Evolutionary conservation across 1,284 basidiomycete species (phyloP), one percentile per base, ranked within the genome.

Genomic region (Somion occarium): DNA sequence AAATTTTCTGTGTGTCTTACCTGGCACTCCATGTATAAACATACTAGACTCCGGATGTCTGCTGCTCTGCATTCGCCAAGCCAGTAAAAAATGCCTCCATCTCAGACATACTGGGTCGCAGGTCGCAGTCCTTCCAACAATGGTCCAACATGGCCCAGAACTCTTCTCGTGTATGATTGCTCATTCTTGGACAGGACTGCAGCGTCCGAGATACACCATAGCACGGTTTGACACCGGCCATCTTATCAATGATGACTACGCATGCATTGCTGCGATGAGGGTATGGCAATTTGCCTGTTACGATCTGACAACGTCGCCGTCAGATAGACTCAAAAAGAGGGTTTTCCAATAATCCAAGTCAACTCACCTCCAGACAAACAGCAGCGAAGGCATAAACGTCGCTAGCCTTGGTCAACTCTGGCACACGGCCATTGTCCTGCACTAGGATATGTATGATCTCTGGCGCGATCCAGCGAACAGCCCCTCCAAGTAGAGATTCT

Each of bases 381-480:
- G 73, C 76, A 1, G 69, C 77, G 61, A 80, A 82, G 1, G 80
- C 75, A 51, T 78, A 82, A 19, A 82, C 77, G 54, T 82, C 80
- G 46, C 74, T 80, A 45, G 64, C 64, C 2, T 72, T 76, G 18
- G 80, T 76, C 47, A 79, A 71, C 0, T 68, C 67, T 3, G 74
- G 75, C 26, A 73, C 69, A 13, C 50, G 49, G 47, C 80, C 78
- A 44, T 78, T 72, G 3, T 49, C 48, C 23, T 45, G 27, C 5
- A 45, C 34, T 27, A 50, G 38, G 18, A 23, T 20, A 23, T 20
- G 19, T 15, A 82, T 66, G 37, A 82, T 57, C 59, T 82, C 80
- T 5, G 80, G 80, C 0, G 80, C 80, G 69, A 72, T 69, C 71
- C 71, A 71, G 18, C 69, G 64, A 44, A 62, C 68, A 19, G 79